Evolutionary conservation across 768 basidiomycete species (phyloP).

Genomic region (Leccinellum rugosiceps): DNA sequence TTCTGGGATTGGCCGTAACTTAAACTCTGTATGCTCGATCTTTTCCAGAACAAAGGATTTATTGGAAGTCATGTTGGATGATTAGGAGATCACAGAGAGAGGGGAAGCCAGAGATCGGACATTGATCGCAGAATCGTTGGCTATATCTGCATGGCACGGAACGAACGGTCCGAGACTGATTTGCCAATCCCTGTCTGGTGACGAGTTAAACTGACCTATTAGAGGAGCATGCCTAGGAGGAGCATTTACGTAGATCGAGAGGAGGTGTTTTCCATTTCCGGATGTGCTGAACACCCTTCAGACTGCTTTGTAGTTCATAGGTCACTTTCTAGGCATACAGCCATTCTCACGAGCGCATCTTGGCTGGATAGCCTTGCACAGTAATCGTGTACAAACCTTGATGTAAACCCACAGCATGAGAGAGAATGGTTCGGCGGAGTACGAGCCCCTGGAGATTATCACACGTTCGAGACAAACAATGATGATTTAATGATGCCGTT

Average conservation of each 20-base stretch:
- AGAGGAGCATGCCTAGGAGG: background rate
- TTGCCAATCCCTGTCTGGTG: background rate
- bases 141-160: slow-evolving; percentile 3
- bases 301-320: background rate
- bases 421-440: background rate
- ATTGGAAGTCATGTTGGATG: slow-evolving; percentile 55
- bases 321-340: background rate
- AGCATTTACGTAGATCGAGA: too few relatives aligned
- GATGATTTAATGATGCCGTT: background rate
- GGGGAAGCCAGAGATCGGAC: background rate
- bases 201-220: background rate
- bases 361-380: background rate
- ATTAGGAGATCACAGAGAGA: background rate
- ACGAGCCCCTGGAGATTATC: background rate
- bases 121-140: background rate
- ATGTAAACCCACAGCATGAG: background rate
- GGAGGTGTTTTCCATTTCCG: background rate
- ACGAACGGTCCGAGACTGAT: slow-evolving; percentile 5
- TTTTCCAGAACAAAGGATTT: slow-evolving; percentile 74
- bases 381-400: background rate
- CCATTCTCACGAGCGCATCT: background rate
- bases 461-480: background rate
- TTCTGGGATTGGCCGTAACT: slow-evolving; percentile 72
- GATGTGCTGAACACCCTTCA: background rate
- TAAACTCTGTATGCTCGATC: slow-evolving; percentile 65